Evolutionary conservation across 2,329 filamentous ascomycete genomes (phyloP).

Genomic region (Incumbomyces delicatus): DNA sequence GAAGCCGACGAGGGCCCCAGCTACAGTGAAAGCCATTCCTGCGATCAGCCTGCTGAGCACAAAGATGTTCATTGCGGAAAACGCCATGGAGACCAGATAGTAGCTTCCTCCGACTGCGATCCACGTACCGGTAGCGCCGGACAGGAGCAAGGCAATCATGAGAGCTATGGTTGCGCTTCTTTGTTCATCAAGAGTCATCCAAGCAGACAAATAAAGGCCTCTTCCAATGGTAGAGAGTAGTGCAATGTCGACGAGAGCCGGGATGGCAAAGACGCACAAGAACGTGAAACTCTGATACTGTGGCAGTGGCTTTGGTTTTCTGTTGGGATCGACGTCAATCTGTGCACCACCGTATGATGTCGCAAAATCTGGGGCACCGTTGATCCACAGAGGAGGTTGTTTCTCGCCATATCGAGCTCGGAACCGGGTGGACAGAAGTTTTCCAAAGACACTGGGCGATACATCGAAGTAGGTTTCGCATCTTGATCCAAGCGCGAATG

Average conservation of each 20-base stretch:
- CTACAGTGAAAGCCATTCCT: constrained; percentile 42
- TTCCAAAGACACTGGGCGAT: constrained; percentile 39
- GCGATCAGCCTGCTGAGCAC: constrained; percentile 43
- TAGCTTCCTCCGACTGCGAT: constrained; percentile 54
- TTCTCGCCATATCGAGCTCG: constrained; percentile 36
- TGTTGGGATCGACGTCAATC: constrained; percentile 42
- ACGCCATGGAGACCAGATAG: constrained; percentile 49
- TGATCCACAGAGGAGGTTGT: constrained; percentile 41
- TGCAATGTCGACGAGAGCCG: constrained; percentile 52
- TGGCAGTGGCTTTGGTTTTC: constrained; percentile 35
- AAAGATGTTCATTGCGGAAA: constrained; percentile 47
- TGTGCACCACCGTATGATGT: constrained; percentile 44
- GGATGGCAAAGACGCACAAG: constrained; percentile 53
- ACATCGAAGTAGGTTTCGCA: constrained; percentile 56
- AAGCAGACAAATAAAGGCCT: constrained; percentile 51
- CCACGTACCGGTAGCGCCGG: constrained; percentile 53
- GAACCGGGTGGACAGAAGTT: constrained; percentile 33
- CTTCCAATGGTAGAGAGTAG: constrained; percentile 50
- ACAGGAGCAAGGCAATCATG: constrained; percentile 49
- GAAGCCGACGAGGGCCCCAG: constrained; percentile 45
- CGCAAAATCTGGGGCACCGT: constrained; percentile 40
- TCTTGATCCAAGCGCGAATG: constrained; percentile 53
- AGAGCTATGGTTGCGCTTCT: constrained; percentile 48
- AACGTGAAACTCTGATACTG: constrained; percentile 46
- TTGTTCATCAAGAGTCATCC: constrained; percentile 42